Evolutionary conservation across 495 filamentous ascomycete species (phyloP), one percentile per base, ranked within the genome.

Genomic region (Staphylotrichum tortipilum): DNA sequence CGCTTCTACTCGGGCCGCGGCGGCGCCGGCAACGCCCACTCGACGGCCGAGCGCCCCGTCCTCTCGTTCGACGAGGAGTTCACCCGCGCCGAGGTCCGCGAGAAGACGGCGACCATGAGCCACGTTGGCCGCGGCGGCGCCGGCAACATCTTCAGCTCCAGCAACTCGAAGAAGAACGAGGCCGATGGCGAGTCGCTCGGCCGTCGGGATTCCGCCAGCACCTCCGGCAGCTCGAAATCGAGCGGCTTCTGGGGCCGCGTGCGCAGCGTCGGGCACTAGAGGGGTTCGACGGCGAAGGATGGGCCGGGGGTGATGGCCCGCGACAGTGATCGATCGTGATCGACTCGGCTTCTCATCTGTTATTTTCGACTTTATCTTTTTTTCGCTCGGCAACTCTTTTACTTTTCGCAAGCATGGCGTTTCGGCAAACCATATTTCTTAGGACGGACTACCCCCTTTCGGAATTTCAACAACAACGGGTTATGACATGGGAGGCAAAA

Each of bases 11-110:
- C 82, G 14, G 91, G 92, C 56, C 84, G 91, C 29, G 92, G 92
- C 41, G 92, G 92, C 28, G 88, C 84, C 38, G 92, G 92, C 55
- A 98, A 96, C 70, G 77, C 89, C 52, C 84, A 86, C 72, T 70
- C 72, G 53, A 69, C 75, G 53, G 57, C 57, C 29, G 75, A 79
- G 61, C 81, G 85, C 37, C 78, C 86, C 54, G 80, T 88, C 58
- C 85, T 95, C 73, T 84, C 79, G 52, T 92, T 96, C 71, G 88
- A 95, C 68, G 91, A 96, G 75, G 91, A 96, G 65, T 81, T 91
- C 50, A 78, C 84, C 57, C 73, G 74, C 42, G 74, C 79, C 61
- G 70, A 65, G 53, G 67, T 73, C 53, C 79, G 83, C 52, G 83
- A 84, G 52, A 57, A 66, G 51, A 65, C 78, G 52, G 74, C 78